Evolutionary conservation across 495 filamentous ascomycete species (phyloP).

Genomic region (Tuber melanosporum): DNA sequence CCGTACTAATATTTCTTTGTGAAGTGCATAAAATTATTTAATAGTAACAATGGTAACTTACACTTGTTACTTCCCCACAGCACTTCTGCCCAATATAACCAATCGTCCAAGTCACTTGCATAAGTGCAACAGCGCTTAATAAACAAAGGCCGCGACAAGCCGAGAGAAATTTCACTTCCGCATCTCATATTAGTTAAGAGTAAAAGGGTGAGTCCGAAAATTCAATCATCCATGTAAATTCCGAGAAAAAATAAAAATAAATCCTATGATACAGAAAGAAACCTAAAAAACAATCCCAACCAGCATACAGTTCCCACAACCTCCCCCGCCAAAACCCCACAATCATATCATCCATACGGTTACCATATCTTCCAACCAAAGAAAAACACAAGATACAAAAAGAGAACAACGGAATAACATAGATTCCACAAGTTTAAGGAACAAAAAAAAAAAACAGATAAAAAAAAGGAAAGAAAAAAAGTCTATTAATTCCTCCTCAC

Average conservation of each 20-base stretch:
- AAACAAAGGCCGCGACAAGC: background rate
- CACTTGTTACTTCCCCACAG: background rate
- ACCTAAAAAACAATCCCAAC: background rate
- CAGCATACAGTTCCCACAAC: background rate
- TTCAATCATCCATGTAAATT: background rate
- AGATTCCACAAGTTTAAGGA: background rate
- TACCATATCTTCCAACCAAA: background rate
- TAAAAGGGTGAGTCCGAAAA: background rate
- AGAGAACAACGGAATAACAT: background rate
- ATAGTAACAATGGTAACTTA: background rate
- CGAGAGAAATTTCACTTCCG: background rate
- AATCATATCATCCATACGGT: background rate
- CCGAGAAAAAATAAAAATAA: background rate
- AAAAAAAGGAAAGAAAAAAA: background rate
- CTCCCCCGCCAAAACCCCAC: background rate
- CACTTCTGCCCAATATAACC: background rate
- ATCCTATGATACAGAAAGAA: background rate
- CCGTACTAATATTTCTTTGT: background rate
- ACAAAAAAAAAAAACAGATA: background rate
- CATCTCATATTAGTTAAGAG: background rate
- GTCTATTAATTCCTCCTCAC: background rate
- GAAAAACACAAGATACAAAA: background rate
- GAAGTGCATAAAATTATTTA: background rate
- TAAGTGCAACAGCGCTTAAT: background rate
- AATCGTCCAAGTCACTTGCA: background rate